These are phyloP conservation scores for Pseudohalonectria lignicola DNA, from an alignment of 2,329 filamentous ascomycete genomes.

Conservation along the genomic window DNA sequence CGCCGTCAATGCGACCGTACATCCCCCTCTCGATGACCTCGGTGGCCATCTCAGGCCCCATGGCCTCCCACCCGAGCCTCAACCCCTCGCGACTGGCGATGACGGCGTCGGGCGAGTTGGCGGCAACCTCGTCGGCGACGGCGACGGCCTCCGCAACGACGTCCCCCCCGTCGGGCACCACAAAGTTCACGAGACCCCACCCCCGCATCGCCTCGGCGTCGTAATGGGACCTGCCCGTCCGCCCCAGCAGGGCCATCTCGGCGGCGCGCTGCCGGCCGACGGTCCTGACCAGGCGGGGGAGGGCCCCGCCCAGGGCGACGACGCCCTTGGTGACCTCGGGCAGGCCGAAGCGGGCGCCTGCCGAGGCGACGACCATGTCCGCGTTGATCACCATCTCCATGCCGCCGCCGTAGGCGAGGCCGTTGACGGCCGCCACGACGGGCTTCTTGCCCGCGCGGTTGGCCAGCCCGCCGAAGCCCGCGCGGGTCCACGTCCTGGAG, in stretches of 20 bases:
- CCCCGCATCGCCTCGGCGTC: constrained; percentile 44
- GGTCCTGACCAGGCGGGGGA: constrained; percentile 54
- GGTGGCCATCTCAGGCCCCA: constrained; percentile 54
- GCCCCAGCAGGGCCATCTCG: constrained; percentile 59
- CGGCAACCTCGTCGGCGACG: constrained; percentile 50
- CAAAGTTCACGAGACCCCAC: constrained; percentile 62
- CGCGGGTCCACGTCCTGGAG: constrained; percentile 18
- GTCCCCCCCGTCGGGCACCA: constrained; percentile 32
- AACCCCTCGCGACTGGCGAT: constrained; percentile 64
- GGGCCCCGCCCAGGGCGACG: constrained; percentile 57
- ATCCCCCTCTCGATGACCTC: constrained; percentile 43
- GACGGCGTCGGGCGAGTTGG: constrained; percentile 63
- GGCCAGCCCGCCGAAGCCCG: constrained; percentile 55
- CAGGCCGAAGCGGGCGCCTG: constrained; percentile 50
- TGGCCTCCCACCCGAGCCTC: constrained; percentile 60
- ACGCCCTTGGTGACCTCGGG: constrained; percentile 65
- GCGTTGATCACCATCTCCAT: constrained; percentile 67
- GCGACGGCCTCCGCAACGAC: constrained; percentile 48
- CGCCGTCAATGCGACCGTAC: constrained; percentile 48
- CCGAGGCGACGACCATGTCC: constrained; percentile 57
- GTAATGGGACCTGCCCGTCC: constrained; percentile 29
- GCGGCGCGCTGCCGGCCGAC: constrained; percentile 59
- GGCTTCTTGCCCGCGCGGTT: constrained; percentile 62
- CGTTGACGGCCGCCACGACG: constrained; percentile 66
- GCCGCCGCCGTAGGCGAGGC: constrained; percentile 63